A percentile compares a stretch with the other conserved stretches of the same genome.
Conservation (phyloP, 2,329 filamentous ascomycete species). For the Monosporascus sp. region DNA sequence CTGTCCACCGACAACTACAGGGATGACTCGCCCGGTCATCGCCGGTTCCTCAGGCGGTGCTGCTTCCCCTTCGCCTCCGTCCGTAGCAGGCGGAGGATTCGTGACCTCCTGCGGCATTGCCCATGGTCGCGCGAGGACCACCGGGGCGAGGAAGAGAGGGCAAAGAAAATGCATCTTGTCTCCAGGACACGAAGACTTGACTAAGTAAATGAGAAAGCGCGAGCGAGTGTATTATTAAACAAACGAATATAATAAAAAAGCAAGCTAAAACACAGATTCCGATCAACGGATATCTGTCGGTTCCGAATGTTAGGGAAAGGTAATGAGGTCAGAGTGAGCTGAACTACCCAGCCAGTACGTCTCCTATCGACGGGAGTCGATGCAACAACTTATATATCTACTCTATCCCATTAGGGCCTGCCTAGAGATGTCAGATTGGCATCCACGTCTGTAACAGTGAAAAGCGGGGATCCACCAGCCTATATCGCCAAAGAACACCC, state of each 20-base stretch:
- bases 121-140: not conserved
- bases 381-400: too few species aligned
- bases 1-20: conserved; percentile 33
- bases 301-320: too few species aligned
- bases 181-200: not conserved
- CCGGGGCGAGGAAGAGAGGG: not conserved
- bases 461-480: too few species aligned
- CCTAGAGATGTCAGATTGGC: too few species aligned
- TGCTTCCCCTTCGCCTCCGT: not conserved
- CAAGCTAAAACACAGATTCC: not conserved
- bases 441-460: too few species aligned
- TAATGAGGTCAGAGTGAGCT: too few species aligned
- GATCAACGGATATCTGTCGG: not conserved
- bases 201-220: not conserved
- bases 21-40: conserved; percentile 19
- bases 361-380: too few species aligned
- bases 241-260: not conserved
- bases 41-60: not conserved
- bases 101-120: not conserved
- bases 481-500: too few species aligned
- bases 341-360: too few species aligned
- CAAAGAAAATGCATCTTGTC: not conserved
- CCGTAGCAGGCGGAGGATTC: not conserved
- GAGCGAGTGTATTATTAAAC: not conserved
- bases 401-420: too few species aligned